Base-by-base conservation (phyloP, 148 eudicot genomes). In the Selenicereus undatus region DNA sequence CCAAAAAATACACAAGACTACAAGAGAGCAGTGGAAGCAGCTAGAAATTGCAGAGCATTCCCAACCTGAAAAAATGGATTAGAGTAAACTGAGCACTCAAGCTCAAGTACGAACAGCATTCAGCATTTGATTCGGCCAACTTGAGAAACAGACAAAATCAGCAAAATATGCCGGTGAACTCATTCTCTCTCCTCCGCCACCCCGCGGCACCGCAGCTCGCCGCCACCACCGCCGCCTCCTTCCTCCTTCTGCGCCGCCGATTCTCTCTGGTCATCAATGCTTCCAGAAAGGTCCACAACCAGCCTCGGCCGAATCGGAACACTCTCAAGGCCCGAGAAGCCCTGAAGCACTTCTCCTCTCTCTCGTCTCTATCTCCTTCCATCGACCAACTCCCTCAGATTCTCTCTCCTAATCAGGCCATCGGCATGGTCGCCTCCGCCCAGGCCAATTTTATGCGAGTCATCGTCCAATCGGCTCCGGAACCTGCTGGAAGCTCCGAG, bases 381-480 rank as follows among this genome's bases (percentile, higher is more conserved):
- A 84, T 87, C 71, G 74, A 91, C n/a, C 84, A 78, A 8, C 82
- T 79, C 43, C 78, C 79, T 29, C 84, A 85, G 22, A 56, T 35
- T 39, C 98, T 91, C 83, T 79, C 93, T n/a, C 85, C 83, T 0
- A 79, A 87, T 69, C 91, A 95, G 70, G 94, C 94, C 22, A 79
- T 93, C 75, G 95, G 94, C 18, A 82, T 75, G 73, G 97, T 91
- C 26, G 88, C 93, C 35, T 86, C 97, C 8, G 90, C 97, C 12
- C 97, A 95, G 52, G 98, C 97, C 39, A 93, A 95, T 78, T 95
- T 95, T 90, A 95, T 95, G 98, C 98, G 97, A 82, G 98, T 95
- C 22, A 74, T 95, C 27, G 91, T 94, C 12, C 82, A 86, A 69
- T 66, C 84, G 4, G 76, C 36, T 30, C 68, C 45, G 11, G 79